These are phyloP conservation scores for Fusarium verrucosum DNA, from an alignment of 2,329 filamentous ascomycete species.

Conservation along the genomic window DNA sequence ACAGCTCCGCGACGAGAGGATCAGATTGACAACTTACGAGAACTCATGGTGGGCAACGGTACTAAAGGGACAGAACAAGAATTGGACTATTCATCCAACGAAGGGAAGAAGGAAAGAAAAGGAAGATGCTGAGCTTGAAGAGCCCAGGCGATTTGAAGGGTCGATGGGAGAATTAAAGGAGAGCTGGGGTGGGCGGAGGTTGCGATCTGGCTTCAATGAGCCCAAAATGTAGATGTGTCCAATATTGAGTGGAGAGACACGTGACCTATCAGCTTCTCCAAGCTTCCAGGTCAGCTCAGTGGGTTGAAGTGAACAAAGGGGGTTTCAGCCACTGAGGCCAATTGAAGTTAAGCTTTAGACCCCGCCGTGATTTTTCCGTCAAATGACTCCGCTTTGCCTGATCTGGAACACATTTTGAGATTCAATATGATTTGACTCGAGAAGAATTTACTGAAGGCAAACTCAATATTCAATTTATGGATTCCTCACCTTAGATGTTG, in stretches of 20 bases:
- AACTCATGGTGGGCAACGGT: conserved; percentile 62
- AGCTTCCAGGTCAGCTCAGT: conserved; percentile 26
- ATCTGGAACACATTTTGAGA: conserved; percentile 28
- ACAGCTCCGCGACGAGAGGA: conserved; percentile 30
- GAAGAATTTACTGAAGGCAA: background rate
- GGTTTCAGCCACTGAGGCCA: conserved; percentile 27
- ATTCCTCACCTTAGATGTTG: conserved; percentile 41
- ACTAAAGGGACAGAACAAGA: conserved; percentile 48
- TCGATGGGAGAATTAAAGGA: conserved; percentile 50
- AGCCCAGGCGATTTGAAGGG: conserved; percentile 50
- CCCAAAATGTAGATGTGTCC: conserved; percentile 57
- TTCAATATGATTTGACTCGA: conserved; percentile 12
- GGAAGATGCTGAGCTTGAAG: conserved; percentile 50
- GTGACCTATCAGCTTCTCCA: conserved; percentile 44
- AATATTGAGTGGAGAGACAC: conserved; percentile 51
- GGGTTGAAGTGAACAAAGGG: conserved; percentile 27
- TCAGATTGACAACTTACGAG: conserved; percentile 56
- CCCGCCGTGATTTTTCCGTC: conserved; percentile 37
- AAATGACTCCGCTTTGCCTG: conserved; percentile 17
- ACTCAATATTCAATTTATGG: conserved; percentile 11
- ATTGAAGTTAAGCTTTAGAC: conserved; percentile 10
- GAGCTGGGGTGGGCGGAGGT: conserved; percentile 49
- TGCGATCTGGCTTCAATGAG: conserved; percentile 57
- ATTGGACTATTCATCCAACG: conserved; percentile 54
- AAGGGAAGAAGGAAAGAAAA: conserved; percentile 48